A percentile compares a stretch with the other conserved stretches of the same genome.
Conservation (phyloP, 495 filamentous ascomycete genomes). For the Penicillium fimorum region DNA sequence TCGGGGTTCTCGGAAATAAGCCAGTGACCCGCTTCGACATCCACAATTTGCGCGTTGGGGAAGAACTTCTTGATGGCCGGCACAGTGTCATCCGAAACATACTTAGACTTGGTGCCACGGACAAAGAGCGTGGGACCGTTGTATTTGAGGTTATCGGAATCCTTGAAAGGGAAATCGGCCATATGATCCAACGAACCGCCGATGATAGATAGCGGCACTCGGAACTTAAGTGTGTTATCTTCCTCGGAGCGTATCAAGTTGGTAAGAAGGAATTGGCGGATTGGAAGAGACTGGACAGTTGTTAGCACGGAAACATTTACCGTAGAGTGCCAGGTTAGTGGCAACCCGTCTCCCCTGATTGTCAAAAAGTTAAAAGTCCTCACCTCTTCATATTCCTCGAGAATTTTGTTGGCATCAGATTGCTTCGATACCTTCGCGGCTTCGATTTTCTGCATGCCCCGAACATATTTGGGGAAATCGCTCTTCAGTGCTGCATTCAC, state of each 20-base stretch:
- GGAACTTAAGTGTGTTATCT: conserved; percentile 48
- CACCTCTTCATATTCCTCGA: conserved; percentile 72
- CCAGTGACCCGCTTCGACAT: conserved; percentile 92
- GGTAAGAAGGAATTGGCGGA: conserved; percentile 92
- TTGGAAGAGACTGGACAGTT: conserved; percentile 55
- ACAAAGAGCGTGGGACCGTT: conserved; percentile 79
- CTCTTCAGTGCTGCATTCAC: conserved; percentile 69
- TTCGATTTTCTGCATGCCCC: conserved; percentile 82
- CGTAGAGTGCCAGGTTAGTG: not conserved
- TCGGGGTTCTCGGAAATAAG: conserved; percentile 90
- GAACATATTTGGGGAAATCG: conserved; percentile 78
- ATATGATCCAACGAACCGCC: conserved; percentile 60
- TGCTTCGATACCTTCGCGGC: conserved; percentile 56
- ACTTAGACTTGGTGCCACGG: conserved; percentile 76
- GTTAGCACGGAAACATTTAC: conserved; percentile 11
- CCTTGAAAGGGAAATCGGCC: conserved; percentile 77
- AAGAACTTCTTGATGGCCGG: conserved; percentile 89
- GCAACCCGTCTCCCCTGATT: not conserved
- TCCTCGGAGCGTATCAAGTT: conserved; percentile 64
- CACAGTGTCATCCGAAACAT: conserved; percentile 84
- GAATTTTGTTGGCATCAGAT: conserved; percentile 76
- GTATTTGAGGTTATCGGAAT: conserved; percentile 54
- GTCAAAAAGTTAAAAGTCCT: not conserved
- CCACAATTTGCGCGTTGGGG: conserved; percentile 72
- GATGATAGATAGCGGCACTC: conserved; percentile 61